phyloP scores from a whole-genome alignment of 2,329 filamentous ascomycete genomes.

The Pezicula carpinea region DNA sequence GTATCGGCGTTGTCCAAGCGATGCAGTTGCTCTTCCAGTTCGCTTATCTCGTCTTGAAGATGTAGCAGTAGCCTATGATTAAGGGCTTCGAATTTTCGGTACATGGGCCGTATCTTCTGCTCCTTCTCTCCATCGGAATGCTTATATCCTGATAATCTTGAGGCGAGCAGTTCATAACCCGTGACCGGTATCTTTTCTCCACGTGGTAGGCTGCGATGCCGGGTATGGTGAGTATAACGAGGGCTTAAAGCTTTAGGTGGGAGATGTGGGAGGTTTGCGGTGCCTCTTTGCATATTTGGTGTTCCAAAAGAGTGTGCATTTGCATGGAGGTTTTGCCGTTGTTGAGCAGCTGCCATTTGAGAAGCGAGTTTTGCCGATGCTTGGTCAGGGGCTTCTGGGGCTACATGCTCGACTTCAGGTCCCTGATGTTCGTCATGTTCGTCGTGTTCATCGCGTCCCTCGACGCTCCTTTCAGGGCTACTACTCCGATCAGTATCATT shows the following conservation, averaged over 20 bases:
- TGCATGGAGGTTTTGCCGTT: constrained; percentile 22
- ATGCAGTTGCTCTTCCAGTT: constrained; percentile 74
- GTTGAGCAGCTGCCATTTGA: constrained; percentile 26
- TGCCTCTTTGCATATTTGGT: constrained; percentile 37
- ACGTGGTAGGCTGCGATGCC: constrained; percentile 22
- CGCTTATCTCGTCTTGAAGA: constrained; percentile 77
- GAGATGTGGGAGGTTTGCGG: constrained; percentile 16
- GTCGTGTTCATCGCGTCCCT: constrained; percentile 23
- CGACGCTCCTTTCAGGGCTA: constrained; percentile 37
- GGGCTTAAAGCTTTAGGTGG: constrained; percentile 33
- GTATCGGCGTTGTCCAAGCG: constrained; percentile 59
- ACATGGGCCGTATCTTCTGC: constrained; percentile 52
- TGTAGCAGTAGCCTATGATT: constrained; percentile 80
- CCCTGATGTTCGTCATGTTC: constrained; percentile 1
- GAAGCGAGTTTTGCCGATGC: constrained; percentile 25
- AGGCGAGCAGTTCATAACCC: constrained; percentile 61
- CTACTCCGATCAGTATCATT: constrained; percentile 41
- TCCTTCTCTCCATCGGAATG: constrained; percentile 14
- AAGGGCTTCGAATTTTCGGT: constrained; percentile 75
- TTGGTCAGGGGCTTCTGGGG: constrained; percentile 11
- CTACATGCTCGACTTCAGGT: constrained; percentile 1
- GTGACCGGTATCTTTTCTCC: constrained; percentile 41
- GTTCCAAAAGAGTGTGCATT: constrained; percentile 20
- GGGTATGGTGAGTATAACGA: constrained; percentile 27
- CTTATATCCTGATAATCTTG: constrained; percentile 39